Evolutionary conservation across 192 early-diverging fungal species (phyloP), one percentile per base, ranked within the genome.

Genomic region (Chytriomyces sp.): DNA sequence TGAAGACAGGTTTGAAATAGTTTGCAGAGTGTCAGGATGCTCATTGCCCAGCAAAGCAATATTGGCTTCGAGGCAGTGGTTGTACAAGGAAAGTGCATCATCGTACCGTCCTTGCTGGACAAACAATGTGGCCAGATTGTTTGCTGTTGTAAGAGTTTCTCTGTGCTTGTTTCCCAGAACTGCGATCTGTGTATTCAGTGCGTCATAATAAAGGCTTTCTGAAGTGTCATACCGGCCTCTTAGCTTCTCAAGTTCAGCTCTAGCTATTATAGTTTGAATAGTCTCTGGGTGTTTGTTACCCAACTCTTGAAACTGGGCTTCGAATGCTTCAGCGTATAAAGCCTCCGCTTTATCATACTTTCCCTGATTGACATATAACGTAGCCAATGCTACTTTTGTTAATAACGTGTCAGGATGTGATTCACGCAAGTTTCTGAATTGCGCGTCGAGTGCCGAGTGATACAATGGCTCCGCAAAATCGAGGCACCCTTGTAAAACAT

Each of bases 31-130:
- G 0, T 41, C 49, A 8, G 41, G 64, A 33, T 65, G 64, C 8
- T 40, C n/a, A 2, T 17, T n/a, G 26, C 32, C 39, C 40, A 52
- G 38, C 26, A 54, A n/a, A 5, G 10, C 26, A 53, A n/a, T 49
- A 32, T 30, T 39, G 5, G 26, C 59, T 25, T 77, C 72, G 10
- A 71, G 54, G 53, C 63, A 53, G 30, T 67, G 44, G 19, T 30
- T 30, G 10, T 33, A 39, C 22, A 77, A 28, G 25, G 36, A 0
- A 3, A 37, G 60, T 25, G 59, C 72, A 25, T 69, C 53, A n/a
- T 74, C 39, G 36, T 77, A 77, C 7, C 28, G 17, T 32, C 71
- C 73, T 39, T 77, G 73, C 39, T 49, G 44, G 22, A 49, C 44
- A 49, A 3, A 49, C 22, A 49, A 22, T n/a, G 44, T 49, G 14